phyloP scores from a whole-genome alignment of 148 eudicot genomes.

The Dianthus caryophyllus region DNA sequence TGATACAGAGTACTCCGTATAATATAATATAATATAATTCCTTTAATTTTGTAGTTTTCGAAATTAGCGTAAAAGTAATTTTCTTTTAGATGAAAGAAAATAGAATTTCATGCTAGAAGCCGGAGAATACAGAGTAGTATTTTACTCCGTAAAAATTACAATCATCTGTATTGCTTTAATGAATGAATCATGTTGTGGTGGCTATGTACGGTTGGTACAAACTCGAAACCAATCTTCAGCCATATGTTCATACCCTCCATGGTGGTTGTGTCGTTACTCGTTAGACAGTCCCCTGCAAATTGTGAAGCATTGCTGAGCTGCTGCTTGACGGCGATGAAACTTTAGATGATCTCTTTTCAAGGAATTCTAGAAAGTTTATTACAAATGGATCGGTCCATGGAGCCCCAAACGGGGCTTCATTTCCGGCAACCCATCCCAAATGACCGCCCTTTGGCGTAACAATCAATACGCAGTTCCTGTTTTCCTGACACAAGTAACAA shows the following conservation, averaged over 20 bases:
- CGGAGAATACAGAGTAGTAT: too few species aligned
- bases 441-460: constrained; percentile 96
- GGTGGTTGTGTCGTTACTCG: too few species aligned
- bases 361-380: constrained; percentile 71
- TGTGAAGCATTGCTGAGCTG: too few species aligned
- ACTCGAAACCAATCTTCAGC: not conserved
- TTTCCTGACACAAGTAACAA: constrained; percentile 60
- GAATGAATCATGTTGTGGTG: not conserved
- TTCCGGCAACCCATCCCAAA: constrained; percentile 95
- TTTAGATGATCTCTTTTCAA: constrained; percentile 35
- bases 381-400: constrained; percentile 96
- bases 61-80: too few species aligned
- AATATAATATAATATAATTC: too few species aligned
- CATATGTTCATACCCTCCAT: constrained; percentile 20
- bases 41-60: too few species aligned
- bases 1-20: too few species aligned
- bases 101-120: too few species aligned
- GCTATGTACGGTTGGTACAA: not conserved
- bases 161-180: too few species aligned
- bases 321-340: constrained; percentile 19
- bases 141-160: too few species aligned
- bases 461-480: constrained; percentile 66
- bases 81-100: too few species aligned
- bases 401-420: constrained; percentile 68
- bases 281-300: constrained; percentile 27